These are phyloP conservation scores for Penstemon barbatus DNA, from an alignment of 257 asterid species.

Conservation along the genomic window DNA sequence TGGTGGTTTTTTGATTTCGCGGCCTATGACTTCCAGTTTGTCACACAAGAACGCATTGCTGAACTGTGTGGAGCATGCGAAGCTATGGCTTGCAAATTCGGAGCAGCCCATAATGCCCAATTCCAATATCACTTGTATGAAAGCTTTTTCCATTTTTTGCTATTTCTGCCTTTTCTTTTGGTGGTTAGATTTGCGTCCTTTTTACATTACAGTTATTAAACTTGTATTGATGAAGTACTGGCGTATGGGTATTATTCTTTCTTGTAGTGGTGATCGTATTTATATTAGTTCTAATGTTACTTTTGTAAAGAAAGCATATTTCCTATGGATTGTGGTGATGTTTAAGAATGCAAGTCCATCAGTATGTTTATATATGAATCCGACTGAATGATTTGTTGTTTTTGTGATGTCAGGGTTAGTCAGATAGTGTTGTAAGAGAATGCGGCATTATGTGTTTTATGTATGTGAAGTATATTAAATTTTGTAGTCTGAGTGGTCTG, in stretches of 20 bases:
- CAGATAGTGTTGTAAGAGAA: background rate
- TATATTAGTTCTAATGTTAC: background rate
- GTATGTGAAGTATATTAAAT: background rate
- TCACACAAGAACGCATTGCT: conserved; percentile 67
- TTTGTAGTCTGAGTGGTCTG: background rate
- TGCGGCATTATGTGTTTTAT: background rate
- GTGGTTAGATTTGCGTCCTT: background rate
- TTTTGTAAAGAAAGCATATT: background rate
- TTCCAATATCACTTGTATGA: conserved; percentile 66
- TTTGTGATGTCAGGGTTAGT: too few species aligned
- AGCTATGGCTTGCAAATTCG: conserved; percentile 64
- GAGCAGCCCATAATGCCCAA: conserved; percentile 55
- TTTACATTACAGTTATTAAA: background rate
- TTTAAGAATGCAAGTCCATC: background rate
- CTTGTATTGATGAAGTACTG: background rate
- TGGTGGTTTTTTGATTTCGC: conserved; percentile 57
- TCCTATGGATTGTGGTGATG: background rate
- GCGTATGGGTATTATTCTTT: background rate
- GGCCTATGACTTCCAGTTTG: conserved; percentile 61
- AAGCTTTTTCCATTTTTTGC: background rate
- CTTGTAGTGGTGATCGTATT: background rate
- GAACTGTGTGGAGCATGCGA: conserved; percentile 74
- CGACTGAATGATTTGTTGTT: too few species aligned
- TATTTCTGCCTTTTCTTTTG: background rate
- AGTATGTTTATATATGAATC: too few species aligned